These are phyloP conservation scores for Thielaviopsis cerberus DNA, from an alignment of 2,329 filamentous ascomycete genomes.

Conservation along the genomic window DNA sequence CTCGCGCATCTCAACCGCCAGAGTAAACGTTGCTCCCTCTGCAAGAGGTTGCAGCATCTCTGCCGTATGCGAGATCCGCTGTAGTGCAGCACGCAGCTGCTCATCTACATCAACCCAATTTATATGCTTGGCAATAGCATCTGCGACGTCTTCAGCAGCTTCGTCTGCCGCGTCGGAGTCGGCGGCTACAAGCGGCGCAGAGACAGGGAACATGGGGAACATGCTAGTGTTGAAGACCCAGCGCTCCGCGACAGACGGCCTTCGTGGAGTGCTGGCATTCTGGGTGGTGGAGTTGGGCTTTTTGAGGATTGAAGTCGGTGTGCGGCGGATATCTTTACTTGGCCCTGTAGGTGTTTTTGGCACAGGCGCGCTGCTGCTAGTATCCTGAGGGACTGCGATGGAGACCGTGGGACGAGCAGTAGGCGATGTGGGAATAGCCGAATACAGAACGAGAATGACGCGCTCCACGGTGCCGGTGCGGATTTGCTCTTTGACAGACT, in stretches of 20 bases:
- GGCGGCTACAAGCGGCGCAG: constrained; percentile 12
- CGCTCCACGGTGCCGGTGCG: constrained; percentile 32
- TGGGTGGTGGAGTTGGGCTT: constrained; percentile 18
- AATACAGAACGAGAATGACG: constrained; percentile 31
- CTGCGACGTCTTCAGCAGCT: constrained; percentile 13
- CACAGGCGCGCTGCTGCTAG: neutral
- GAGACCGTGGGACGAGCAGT: constrained; percentile 9
- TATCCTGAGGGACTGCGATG: neutral
- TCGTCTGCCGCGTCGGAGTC: constrained; percentile 15
- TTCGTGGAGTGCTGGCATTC: neutral
- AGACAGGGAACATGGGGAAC: constrained; percentile 6
- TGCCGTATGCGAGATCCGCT: constrained; percentile 40
- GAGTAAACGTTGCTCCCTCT: constrained; percentile 49
- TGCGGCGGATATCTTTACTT: constrained; percentile 35
- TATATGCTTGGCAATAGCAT: constrained; percentile 16
- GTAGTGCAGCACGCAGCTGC: constrained; percentile 49
- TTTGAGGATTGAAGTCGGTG: constrained; percentile 21
- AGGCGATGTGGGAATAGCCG: constrained; percentile 1
- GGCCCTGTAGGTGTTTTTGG: neutral
- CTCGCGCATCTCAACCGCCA: constrained; percentile 55
- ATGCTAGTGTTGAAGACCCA: constrained; percentile 9
- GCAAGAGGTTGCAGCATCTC: constrained; percentile 40
- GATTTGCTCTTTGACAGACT: constrained; percentile 52
- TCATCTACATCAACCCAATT: constrained; percentile 48
- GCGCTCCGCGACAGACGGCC: constrained; percentile 14